These are phyloP conservation scores for Naematelia aurantialba DNA, from an alignment of 768 basidiomycete species.

Conservation along the genomic window DNA sequence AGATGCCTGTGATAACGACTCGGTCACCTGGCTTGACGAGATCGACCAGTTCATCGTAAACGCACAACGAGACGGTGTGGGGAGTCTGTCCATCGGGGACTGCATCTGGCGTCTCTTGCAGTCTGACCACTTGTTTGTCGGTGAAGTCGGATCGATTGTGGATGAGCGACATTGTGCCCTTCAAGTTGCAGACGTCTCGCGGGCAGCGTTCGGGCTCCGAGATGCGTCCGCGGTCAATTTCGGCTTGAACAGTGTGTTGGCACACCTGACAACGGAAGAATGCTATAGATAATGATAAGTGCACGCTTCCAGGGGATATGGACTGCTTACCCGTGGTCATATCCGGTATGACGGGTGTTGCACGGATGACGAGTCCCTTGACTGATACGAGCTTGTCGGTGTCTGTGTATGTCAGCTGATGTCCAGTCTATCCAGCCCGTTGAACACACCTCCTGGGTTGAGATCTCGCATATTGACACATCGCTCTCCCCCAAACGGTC, in stretches of 20 bases:
- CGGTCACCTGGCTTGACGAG: constrained; percentile 94
- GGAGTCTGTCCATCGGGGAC: constrained; percentile 98
- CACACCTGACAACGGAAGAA: constrained; percentile 97
- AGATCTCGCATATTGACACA: constrained; percentile 86
- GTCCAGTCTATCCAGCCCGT: neutral
- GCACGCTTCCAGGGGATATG: neutral
- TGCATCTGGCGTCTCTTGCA: constrained; percentile 96
- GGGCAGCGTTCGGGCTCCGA: constrained; percentile 88
- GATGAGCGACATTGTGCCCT: constrained; percentile 88
- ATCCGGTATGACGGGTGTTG: constrained; percentile 96
- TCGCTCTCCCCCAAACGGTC: constrained; percentile 74
- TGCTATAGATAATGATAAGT: constrained; percentile 54
- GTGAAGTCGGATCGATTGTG: constrained; percentile 97
- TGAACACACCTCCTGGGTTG: constrained; percentile 74
- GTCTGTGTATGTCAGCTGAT: constrained; percentile 57
- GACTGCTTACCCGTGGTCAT: constrained; percentile 68
- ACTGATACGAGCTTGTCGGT: constrained; percentile 96
- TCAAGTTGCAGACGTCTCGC: constrained; percentile 81
- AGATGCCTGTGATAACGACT: constrained; percentile 84
- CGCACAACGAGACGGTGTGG: constrained; percentile 91
- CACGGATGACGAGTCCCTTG: constrained; percentile 94
- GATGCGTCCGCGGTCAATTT: constrained; percentile 97
- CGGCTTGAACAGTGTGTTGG: constrained; percentile 92
- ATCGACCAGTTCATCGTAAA: constrained; percentile 98
- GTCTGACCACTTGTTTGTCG: constrained; percentile 87